Percentiles rank a stretch among this genome's conserved stretches.
phyloP scores from a whole-genome alignment of 148 eudicot species.

The Rhododendron henanense region DNA sequence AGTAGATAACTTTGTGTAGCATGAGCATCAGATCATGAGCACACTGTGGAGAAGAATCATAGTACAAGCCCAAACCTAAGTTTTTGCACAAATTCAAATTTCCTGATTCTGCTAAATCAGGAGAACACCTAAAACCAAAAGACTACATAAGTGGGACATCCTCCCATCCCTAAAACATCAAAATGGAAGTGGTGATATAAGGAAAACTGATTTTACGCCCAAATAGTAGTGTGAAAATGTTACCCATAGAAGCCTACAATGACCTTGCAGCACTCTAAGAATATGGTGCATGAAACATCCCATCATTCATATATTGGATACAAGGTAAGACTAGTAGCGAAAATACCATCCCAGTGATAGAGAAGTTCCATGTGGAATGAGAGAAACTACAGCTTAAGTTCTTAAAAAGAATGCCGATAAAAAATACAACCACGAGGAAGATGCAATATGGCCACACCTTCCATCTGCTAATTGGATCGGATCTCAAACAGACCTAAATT shows the following conservation, averaged over 20 bases:
- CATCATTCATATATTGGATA: background rate
- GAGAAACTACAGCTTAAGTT: background rate
- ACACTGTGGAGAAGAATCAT: background rate
- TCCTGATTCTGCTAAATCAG: background rate
- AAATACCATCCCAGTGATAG: background rate
- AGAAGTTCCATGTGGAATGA: background rate
- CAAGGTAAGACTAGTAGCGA: background rate
- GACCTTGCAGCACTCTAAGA: background rate
- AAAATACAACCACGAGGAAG: background rate
- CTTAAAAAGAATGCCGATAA: background rate
- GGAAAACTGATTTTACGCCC: background rate
- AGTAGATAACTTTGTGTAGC: slow-evolving; percentile 1
- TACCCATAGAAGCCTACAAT: background rate
- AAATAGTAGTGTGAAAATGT: background rate
- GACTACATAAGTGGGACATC: background rate
- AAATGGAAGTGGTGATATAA: background rate
- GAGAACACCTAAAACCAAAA: background rate
- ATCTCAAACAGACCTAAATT: background rate
- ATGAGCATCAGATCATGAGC: background rate
- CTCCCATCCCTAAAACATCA: background rate
- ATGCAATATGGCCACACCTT: background rate
- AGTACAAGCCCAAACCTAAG: background rate
- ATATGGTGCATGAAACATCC: background rate
- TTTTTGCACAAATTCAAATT: background rate
- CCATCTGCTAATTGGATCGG: background rate